Evolutionary conservation across 73 alveolate genomes (phyloP), one percentile per base, ranked within the genome.

Genomic region (Uronychia setigera): DNA sequence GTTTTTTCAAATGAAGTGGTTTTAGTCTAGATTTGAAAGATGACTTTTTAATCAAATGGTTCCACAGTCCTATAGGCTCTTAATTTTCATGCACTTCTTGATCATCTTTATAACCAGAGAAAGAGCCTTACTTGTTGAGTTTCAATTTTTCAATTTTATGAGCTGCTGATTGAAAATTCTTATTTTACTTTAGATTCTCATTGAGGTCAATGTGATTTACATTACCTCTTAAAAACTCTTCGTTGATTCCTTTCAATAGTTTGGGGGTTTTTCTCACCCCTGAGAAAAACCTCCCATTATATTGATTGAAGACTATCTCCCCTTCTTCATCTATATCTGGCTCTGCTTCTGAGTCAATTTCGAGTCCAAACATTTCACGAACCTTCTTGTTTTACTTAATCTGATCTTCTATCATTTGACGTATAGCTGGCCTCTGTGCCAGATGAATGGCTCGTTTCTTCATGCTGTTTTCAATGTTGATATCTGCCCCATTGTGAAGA

Each of bases 401-500:
- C n/a, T 11, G 67, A 19, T 19, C 67, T 46, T 19, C 67, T 11
- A 46, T 19, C 67, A 19, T 19, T 46, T 46, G n/a, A 11, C 19
- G 67, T n/a, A 46, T 46, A 5, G 5, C 67, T 19, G 5, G 67
- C 67, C 19, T 46, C 19, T 5, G 19, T 11, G 67, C 67, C 19
- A 46, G 67, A 19, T 46, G n/a, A 46, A 46, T 46, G 5, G 67
- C 67, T 19, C 67, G 5, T 19, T 46, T 5, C n/a, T 11, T 5
- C n/a, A 46, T 5, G 67, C 19, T 46, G 32, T 76, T 76, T 27
- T 76, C 59, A 27, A 5, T 5, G n/a, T 76, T 5, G 32, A 76
- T 76, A 76, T 76, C 81, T 29, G 81, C 81, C 32, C 32, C 29
- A 76, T 76, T 76, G 29, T 1, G 19, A 1, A 76, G 59, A 1